phyloP scores from a whole-genome alignment of 2,329 filamentous ascomycete species.

The Pseudomassariella vexata region DNA sequence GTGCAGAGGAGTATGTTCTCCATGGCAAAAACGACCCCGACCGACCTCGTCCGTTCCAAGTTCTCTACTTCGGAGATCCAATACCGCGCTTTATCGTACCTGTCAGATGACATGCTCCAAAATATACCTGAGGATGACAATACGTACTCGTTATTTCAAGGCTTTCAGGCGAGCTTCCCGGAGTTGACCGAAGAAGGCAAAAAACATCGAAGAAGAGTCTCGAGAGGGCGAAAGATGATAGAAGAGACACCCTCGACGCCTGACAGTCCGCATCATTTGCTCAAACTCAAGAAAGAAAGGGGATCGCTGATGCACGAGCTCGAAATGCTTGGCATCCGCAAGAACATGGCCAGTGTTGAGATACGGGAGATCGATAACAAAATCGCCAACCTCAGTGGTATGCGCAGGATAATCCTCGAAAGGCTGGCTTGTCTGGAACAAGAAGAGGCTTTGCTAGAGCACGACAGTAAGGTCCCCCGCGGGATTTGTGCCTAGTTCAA shows the following conservation, averaged over 20 bases:
- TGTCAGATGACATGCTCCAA: constrained; percentile 82
- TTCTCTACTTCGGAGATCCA: constrained; percentile 90
- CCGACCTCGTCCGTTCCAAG: constrained; percentile 85
- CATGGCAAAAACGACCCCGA: constrained; percentile 85
- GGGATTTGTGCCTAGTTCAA: neutral
- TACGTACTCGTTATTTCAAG: constrained; percentile 90
- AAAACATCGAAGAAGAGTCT: constrained; percentile 64
- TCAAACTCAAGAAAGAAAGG: constrained; percentile 74
- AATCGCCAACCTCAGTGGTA: constrained; percentile 84
- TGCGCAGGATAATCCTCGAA: constrained; percentile 88
- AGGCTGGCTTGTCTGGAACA: constrained; percentile 80
- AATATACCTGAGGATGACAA: constrained; percentile 86
- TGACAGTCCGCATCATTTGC: constrained; percentile 61
- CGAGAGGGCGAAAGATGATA: constrained; percentile 71
- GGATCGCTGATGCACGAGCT: constrained; percentile 75
- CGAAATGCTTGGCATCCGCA: constrained; percentile 85
- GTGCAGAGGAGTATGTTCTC: constrained; percentile 89
- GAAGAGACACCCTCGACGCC: constrained; percentile 52
- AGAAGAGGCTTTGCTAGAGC: constrained; percentile 84
- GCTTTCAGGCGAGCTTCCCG: constrained; percentile 86
- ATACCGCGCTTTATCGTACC: constrained; percentile 79
- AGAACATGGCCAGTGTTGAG: constrained; percentile 96
- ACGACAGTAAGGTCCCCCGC: constrained; percentile 61
- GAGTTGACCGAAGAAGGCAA: constrained; percentile 63
- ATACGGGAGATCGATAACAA: constrained; percentile 97